Base-by-base conservation (phyloP, 2,329 filamentous ascomycete genomes). In the Diaporthe amygdali region DNA sequence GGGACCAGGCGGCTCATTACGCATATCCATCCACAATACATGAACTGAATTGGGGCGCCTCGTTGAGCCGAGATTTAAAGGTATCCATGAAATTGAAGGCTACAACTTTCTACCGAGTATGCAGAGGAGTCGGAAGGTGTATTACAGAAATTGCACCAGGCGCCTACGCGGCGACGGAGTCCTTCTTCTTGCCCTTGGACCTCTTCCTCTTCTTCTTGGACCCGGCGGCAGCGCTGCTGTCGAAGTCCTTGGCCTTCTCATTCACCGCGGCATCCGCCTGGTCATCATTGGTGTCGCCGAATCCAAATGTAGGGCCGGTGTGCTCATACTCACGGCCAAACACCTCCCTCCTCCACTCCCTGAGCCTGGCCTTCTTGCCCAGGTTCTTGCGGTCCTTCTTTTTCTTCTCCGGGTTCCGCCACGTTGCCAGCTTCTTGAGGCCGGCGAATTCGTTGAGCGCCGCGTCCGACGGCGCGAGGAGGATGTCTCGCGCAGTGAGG, bases 381-480 rank as follows among this genome's bases (percentile, higher is more conserved):
- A 98, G 87, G 76, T 90, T 89, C 87, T 97, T 97, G 84, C 91
- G 91, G 79, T 99, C 96, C 77, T 92, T 93, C 75, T 89, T 88
- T 87, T 98, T 98, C 88, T 97, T 96, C 77, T 95, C 93, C 3
- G 87, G 85, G 79, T 98, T 95, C 70, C 96, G 89, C 85, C 96
- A 99, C 6, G 93, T 87, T 5, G 96, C 95, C 72, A 98, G 89
- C 84, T 98, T 98, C 88, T 99, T 99, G 78, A 99, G 85, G 8
- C 96, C 96, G 6, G 92, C 96, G 78, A 93, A 99, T 75, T 95
- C 88, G 81, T 99, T 99, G 74, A 99, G 89, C 68, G 92, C 91
- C 56, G 90, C 86, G 83, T 99, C 96, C 54, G 92, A 93, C 0
- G 95, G 94, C 75, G 97, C 94, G 79, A 92, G 88, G 41, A 99